Evolutionary conservation across 805 yeast genomes (phyloP).

Genomic region (Yarrowia deformans): DNA sequence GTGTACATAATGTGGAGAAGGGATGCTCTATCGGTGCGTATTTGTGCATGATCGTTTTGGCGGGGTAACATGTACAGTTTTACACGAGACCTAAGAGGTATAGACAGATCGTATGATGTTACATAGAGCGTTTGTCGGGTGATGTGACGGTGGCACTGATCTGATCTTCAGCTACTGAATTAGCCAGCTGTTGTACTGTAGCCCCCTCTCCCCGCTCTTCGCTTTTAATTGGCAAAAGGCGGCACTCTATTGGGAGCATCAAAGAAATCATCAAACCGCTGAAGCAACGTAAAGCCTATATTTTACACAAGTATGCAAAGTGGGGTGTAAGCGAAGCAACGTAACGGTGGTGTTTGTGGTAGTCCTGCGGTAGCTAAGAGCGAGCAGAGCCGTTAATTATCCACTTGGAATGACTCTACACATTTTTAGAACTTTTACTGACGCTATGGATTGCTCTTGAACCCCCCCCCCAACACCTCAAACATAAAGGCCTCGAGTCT

Average conservation of each 20-base stretch:
- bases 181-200: too few relatives aligned
- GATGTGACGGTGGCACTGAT: too few relatives aligned
- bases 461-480: neutral
- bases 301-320: neutral
- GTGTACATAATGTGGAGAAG: constrained; percentile 3
- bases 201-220: neutral
- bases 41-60: constrained; percentile 2
- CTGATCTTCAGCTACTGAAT: too few relatives aligned
- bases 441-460: neutral
- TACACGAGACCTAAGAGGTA: neutral
- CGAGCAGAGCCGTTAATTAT: too few relatives aligned
- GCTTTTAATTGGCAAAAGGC: constrained; percentile 12
- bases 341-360: too few relatives aligned
- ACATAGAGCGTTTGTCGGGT: neutral
- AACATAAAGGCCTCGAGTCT: too few relatives aligned
- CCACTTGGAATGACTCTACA: neutral
- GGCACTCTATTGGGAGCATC: constrained; percentile 19
- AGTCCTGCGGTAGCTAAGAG: too few relatives aligned
- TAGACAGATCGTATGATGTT: neutral
- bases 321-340: constrained; percentile 1
- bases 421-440: too few relatives aligned
- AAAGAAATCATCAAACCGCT: too few relatives aligned
- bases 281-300: constrained; percentile 5
- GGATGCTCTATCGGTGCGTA: constrained; percentile 11
- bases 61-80: neutral